A percentile compares a stretch with the other conserved stretches of the same genome.
These are phyloP conservation scores for Obelidium mucronatum DNA, from an alignment of 192 early-diverging fungal genomes.

Conservation along the genomic window DNA sequence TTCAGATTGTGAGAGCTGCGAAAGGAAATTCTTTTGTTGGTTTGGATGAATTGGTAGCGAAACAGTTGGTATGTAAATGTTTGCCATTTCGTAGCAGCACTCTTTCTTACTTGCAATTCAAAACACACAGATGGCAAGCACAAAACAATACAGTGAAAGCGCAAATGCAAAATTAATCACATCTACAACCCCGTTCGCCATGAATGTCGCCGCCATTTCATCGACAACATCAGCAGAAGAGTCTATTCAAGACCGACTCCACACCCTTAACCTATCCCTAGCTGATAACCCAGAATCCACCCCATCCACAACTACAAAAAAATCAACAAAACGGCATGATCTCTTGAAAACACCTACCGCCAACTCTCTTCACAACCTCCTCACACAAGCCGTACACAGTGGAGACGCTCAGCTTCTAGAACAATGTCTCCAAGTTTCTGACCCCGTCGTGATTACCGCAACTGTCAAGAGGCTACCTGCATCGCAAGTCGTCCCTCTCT, in stretches of 20 bases:
- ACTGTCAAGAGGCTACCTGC: slow-evolving; percentile 50
- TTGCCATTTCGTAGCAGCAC: no score
- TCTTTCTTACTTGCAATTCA: not conserved
- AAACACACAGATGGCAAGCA: slow-evolving; percentile 2
- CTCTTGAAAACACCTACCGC: slow-evolving; percentile 41
- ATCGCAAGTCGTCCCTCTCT: slow-evolving; percentile 46
- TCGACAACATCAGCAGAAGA: slow-evolving; percentile 39
- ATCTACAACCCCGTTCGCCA: slow-evolving; percentile 19
- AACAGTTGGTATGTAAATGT: not conserved
- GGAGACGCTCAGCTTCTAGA: slow-evolving; percentile 52
- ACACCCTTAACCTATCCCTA: slow-evolving; percentile 35
- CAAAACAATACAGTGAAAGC: slow-evolving; percentile 19
- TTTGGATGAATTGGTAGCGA: slow-evolving; percentile 2
- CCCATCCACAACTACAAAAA: not conserved
- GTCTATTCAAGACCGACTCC: slow-evolving; percentile 54
- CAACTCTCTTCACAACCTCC: slow-evolving; percentile 48
- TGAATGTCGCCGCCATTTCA: not conserved
- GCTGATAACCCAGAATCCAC: not conserved
- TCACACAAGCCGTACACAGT: slow-evolving; percentile 52
- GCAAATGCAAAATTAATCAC: slow-evolving; percentile 2
- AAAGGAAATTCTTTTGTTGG: slow-evolving; percentile 17
- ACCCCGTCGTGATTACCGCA: slow-evolving; percentile 46
- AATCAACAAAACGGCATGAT: not conserved
- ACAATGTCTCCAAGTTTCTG: slow-evolving; percentile 42
- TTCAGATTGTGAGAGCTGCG: slow-evolving; percentile 8